Conservation (phyloP, 2,329 filamentous ascomycete genomes). For the Fusarium anthophilum region DNA sequence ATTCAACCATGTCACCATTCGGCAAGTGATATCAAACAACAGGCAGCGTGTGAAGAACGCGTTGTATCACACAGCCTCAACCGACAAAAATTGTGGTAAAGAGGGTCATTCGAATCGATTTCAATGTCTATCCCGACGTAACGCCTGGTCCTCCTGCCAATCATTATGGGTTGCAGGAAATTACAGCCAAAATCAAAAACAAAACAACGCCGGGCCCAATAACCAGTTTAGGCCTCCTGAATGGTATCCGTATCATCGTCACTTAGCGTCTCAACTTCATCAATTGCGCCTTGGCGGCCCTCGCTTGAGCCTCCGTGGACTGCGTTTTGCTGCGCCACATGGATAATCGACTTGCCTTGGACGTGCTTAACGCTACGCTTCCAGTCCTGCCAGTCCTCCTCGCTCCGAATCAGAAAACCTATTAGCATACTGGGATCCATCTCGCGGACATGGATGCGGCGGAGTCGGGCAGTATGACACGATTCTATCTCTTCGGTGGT, state of each 20-base stretch:
- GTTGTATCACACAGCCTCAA: not conserved
- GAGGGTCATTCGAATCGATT: conserved; percentile 19
- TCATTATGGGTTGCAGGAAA: not conserved
- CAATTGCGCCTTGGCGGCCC: conserved; percentile 78
- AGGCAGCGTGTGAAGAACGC: not conserved
- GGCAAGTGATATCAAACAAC: not conserved
- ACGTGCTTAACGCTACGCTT: conserved; percentile 77
- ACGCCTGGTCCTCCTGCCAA: conserved; percentile 23
- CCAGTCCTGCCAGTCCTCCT: conserved; percentile 88
- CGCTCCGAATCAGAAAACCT: conserved; percentile 85
- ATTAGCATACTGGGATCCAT: conserved; percentile 99
- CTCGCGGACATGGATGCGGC: conserved; percentile 84
- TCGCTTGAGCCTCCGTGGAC: conserved; percentile 59
- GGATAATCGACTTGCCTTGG: conserved; percentile 85
- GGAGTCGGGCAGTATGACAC: conserved; percentile 87
- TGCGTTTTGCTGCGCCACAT: conserved; percentile 78
- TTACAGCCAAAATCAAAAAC: conserved; percentile 22
- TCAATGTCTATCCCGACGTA: conserved; percentile 38
- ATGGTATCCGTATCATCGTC: conserved; percentile 68
- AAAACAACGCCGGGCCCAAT: conserved; percentile 23
- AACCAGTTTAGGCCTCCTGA: conserved; percentile 39
- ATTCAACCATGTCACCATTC: not conserved
- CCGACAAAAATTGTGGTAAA: not conserved
- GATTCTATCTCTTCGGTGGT: conserved; percentile 78
- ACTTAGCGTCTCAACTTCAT: conserved; percentile 90